Base-by-base conservation (phyloP, 495 filamentous ascomycete genomes). In the Aspergillus panamensis region DNA sequence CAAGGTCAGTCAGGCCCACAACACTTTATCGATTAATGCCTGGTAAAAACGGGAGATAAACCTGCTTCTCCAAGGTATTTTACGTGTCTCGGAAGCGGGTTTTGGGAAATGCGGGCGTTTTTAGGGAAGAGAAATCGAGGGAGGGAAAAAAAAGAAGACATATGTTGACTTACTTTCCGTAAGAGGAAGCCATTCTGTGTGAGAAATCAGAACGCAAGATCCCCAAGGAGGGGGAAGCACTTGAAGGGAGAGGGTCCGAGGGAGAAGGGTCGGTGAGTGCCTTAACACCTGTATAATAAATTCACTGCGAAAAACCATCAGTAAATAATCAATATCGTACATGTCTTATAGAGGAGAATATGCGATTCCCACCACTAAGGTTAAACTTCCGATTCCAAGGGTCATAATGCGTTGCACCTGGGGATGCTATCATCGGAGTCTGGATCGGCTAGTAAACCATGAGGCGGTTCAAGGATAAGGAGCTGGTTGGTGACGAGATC, bases 161-260 rank as follows among this genome's bases (percentile, higher is more conserved):
- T 6, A 31, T 44, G 45, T 55, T 45, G 32, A 74, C 75, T 63
- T 64, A 78, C 75, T 78, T 77, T 66, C 68, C 73, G 58, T 73
- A 73, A 31, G 70, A 70, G 31, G 69, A 68, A 69, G 63, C 53
- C 64, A 63, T 53, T 40, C 19, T 37, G 44, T 50, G 32, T 52
- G 54, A 51, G 20, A 42, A 56, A 50, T 59, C 60, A 42, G 58
- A 57, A 49, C 47, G 44, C 33, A 35, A 55, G 48, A 62, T 56
- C 48, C 51, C 57, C 61, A 53, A 59, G 51, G 53, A 57, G 48
- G 49, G 45, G 56, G 48, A 30, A 39, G 21, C 32, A 37, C 51
- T 51, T 54, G 51, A 55, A 33, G 51, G 33, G 42, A 13, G 53
- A 39, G 40, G 33, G 12, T 21, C 8, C 6, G 37, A 57, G 14